Conservation (phyloP, 345 rosid genomes). For the Citrus glauca region DNA sequence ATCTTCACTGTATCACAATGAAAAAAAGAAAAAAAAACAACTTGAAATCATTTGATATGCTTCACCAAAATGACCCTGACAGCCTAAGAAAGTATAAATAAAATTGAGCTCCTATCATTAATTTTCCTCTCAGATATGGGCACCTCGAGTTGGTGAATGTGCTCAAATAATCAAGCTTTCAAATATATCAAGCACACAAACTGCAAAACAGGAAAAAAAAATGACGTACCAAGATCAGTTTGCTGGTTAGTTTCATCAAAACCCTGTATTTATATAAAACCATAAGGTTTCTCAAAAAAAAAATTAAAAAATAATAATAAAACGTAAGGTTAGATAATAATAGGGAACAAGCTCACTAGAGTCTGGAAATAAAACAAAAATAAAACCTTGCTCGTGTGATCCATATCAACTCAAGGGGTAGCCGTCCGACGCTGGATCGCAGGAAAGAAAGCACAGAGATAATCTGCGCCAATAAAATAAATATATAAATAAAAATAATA, state of each 20-base stretch:
- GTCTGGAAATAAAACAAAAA: not conserved
- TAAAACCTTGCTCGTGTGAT: conserved; percentile 23
- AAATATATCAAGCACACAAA: not conserved
- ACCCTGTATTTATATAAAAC: conserved; percentile 34
- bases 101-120: not conserved
- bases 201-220: not conserved
- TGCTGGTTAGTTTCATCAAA: conserved; percentile 43
- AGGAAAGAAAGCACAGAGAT: conserved; percentile 3
- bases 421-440: conserved; percentile 13
- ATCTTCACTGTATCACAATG: not conserved
- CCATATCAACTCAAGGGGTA: conserved; percentile 29
- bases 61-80: not conserved
- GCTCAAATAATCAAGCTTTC: not conserved
- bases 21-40: too few relatives aligned
- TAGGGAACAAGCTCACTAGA: not conserved
- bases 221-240: conserved; percentile 53
- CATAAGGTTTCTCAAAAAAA: too few relatives aligned
- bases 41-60: not conserved
- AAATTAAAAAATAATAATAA: not conserved
- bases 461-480: not conserved
- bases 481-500: not conserved
- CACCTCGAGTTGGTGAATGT: not conserved
- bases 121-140: not conserved
- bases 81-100: not conserved
- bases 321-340: not conserved